Percentiles rank a stretch among this genome's conserved stretches.
Evolutionary conservation across 1,284 basidiomycete genomes (phyloP).

Genomic region (Cryptococcus sp.): DNA sequence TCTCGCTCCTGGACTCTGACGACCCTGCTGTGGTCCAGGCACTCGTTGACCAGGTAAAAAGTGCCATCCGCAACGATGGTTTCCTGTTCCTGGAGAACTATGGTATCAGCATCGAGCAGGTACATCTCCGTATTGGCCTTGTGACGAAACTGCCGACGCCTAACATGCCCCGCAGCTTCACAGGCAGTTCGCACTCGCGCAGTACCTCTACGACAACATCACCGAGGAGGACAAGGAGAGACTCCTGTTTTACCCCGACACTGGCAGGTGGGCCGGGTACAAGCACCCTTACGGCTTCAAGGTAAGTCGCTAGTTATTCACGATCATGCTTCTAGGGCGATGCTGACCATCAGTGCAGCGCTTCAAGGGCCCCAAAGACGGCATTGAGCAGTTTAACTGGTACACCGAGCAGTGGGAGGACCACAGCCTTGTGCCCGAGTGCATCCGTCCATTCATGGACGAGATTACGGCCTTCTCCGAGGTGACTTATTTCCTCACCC

Average conservation of each 20-base stretch:
- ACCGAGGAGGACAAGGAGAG: slow-evolving; percentile 36
- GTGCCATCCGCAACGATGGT: slow-evolving; percentile 35
- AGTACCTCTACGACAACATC: slow-evolving; percentile 34
- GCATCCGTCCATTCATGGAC: slow-evolving; percentile 38
- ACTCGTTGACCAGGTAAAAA: slow-evolving; percentile 28
- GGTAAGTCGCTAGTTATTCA: not conserved
- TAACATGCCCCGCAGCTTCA: slow-evolving; percentile 25
- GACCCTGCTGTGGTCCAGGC: slow-evolving; percentile 26
- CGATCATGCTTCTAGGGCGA: too few species aligned
- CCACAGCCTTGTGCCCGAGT: slow-evolving; percentile 23
- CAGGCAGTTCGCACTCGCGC: slow-evolving; percentile 37
- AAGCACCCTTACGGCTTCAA: slow-evolving; percentile 52
- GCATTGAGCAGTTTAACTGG: slow-evolving; percentile 53
- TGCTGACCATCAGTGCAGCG: slow-evolving; percentile 17
- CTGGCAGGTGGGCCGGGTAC: slow-evolving; percentile 46
- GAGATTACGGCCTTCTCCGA: slow-evolving; percentile 49
- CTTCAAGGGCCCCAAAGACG: slow-evolving; percentile 43
- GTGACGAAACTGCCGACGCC: not conserved
- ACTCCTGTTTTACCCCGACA: slow-evolving; percentile 34
- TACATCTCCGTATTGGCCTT: slow-evolving; percentile 3
- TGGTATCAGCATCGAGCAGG: slow-evolving; percentile 34
- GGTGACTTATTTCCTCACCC: slow-evolving; percentile 31
- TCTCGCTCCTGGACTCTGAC: slow-evolving; percentile 32
- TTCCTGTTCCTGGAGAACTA: slow-evolving; percentile 44
- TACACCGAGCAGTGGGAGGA: slow-evolving; percentile 42